phyloP scores from a whole-genome alignment of 2,329 filamentous ascomycete species.

The Phoma sp. region DNA sequence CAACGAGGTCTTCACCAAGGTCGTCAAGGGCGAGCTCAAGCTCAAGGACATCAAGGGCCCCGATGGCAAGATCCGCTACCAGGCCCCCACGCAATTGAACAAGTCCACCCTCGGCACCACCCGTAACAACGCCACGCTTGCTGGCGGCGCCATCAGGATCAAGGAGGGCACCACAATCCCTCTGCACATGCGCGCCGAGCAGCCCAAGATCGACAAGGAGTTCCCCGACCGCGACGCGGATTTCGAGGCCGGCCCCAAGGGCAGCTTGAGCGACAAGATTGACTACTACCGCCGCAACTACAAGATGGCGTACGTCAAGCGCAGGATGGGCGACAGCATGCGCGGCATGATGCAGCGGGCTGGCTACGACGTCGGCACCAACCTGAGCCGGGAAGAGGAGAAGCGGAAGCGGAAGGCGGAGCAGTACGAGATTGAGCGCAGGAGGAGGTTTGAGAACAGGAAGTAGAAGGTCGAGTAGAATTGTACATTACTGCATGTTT shows the following conservation, averaged over 20 bases:
- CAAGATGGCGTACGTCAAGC: conserved; percentile 26
- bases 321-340: conserved; percentile 22
- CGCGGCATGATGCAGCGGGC: conserved; percentile 22
- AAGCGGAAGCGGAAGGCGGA: conserved; percentile 40
- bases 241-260: conserved; percentile 31
- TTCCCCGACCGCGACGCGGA: conserved; percentile 32
- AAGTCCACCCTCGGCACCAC: conserved; percentile 10
- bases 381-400: conserved; percentile 27
- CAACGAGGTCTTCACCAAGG: conserved; percentile 37
- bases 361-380: conserved; percentile 26
- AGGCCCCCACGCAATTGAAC: conserved; percentile 26
- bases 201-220: conserved; percentile 22
- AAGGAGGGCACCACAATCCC: conserved; percentile 34
- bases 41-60: conserved; percentile 30
- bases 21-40: conserved; percentile 36
- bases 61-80: conserved; percentile 40
- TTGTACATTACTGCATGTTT: conserved; percentile 33
- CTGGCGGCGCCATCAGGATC: conserved; percentile 29
- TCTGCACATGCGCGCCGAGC: conserved; percentile 29
- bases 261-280: conserved; percentile 27
- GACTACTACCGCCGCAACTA: conserved; percentile 40
- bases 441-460: conserved; percentile 40
- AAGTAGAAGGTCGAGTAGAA: conserved; percentile 21
- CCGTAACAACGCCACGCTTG: conserved; percentile 23
- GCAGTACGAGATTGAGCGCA: conserved; percentile 37